Conservation (phyloP, 2,329 filamentous ascomycete species). For the Raffaelea deltoideospora region DNA sequence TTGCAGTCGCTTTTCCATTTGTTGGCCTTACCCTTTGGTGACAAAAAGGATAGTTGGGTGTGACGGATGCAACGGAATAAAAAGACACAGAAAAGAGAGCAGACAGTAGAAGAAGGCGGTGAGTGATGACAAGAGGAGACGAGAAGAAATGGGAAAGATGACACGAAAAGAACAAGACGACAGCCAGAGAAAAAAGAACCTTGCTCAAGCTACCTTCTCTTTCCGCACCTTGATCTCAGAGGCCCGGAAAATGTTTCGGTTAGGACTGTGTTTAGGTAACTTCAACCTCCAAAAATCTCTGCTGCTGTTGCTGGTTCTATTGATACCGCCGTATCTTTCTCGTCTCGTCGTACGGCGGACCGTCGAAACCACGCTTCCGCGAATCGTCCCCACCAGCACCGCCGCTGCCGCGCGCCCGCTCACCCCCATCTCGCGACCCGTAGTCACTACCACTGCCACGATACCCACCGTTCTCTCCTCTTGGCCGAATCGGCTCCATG, state of each 20-base stretch:
- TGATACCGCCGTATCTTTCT: conserved; percentile 51
- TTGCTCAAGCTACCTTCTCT: neutral
- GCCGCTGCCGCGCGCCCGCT: conserved; percentile 57
- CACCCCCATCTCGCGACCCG: conserved; percentile 35
- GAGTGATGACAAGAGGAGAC: conserved; percentile 5
- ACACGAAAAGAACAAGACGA: neutral
- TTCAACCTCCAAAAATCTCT: too few species aligned
- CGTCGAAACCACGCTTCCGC: conserved; percentile 60
- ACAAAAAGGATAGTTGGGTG: too few species aligned
- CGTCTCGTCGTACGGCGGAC: conserved; percentile 66
- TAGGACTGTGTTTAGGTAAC: too few species aligned
- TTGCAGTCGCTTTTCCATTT: too few species aligned
- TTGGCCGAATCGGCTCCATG: conserved; percentile 13
- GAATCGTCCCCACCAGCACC: conserved; percentile 48
- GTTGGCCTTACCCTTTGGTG: conserved; percentile 8
- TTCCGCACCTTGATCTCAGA: too few species aligned
- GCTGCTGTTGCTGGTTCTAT: too few species aligned
- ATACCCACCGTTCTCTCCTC: conserved; percentile 16
- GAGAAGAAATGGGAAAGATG: neutral
- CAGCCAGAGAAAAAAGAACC: neutral
- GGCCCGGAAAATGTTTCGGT: too few species aligned
- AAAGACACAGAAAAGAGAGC: conserved; percentile 7
- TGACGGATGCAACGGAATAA: too few species aligned
- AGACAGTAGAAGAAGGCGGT: too few species aligned
- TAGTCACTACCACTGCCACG: conserved; percentile 13